phyloP scores from a whole-genome alignment of 129 eudicot species.

The Artemisia tridentata region DNA sequence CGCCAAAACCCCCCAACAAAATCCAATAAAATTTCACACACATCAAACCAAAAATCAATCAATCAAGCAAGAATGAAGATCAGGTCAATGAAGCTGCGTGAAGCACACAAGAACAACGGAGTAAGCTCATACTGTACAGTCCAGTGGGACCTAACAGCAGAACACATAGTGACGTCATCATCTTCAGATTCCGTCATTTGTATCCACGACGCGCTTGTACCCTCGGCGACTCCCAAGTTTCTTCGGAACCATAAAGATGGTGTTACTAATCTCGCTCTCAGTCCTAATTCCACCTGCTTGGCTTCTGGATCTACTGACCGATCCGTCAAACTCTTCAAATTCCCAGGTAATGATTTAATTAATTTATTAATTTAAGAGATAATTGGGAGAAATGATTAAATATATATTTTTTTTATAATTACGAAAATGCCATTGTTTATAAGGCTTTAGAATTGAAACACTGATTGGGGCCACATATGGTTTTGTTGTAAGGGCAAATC shows the following conservation, averaged over 20 bases:
- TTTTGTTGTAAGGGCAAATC: no score
- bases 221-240: constrained; percentile 39
- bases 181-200: constrained; percentile 67
- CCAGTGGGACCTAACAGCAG: constrained; percentile 57
- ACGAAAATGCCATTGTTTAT: no score
- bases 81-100: constrained; percentile 82
- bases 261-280: constrained; percentile 70
- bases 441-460: no score
- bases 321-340: constrained; percentile 85
- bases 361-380: no score
- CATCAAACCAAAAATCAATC: neutral
- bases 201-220: constrained; percentile 61
- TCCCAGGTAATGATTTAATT: no score
- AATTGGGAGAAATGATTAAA: no score
- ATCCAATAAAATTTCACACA: constrained; percentile 14
- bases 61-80: constrained; percentile 55
- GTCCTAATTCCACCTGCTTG: constrained; percentile 91
- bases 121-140: constrained; percentile 56
- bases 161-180: constrained; percentile 78
- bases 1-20: constrained; percentile 39
- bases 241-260: constrained; percentile 87
- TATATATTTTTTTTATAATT: no score
- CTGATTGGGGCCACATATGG: no score
- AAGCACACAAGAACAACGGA: constrained; percentile 77
- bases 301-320: constrained; percentile 92